These are phyloP conservation scores for Fusarium burgessii DNA, from an alignment of 2,329 filamentous ascomycete species.

Conservation along the genomic window DNA sequence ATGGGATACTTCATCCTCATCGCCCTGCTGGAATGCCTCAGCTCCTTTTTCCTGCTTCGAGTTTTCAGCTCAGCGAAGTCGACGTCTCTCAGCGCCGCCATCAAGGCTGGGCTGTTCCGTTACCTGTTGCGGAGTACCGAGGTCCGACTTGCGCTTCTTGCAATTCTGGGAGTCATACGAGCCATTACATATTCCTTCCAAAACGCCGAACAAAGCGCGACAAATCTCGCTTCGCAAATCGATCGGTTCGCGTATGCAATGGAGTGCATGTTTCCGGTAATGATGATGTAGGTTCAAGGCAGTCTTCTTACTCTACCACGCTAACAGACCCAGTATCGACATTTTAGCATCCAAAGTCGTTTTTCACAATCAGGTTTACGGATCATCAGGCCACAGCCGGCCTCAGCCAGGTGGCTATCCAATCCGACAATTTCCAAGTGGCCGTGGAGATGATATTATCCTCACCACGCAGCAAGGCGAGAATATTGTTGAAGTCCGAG, in stretches of 20 bases:
- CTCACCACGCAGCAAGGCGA: conserved; percentile 40
- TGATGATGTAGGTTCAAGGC: conserved; percentile 52
- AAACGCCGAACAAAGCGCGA: conserved; percentile 52
- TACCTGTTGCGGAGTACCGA: conserved; percentile 57
- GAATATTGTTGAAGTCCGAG: conserved; percentile 40
- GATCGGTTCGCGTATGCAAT: conserved; percentile 58
- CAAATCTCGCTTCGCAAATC: conserved; percentile 52
- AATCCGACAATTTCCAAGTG: conserved; percentile 20
- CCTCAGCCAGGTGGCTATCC: conserved; percentile 17
- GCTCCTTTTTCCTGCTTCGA: conserved; percentile 54
- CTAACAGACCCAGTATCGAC: conserved; percentile 46
- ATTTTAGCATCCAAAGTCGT: conserved; percentile 52
- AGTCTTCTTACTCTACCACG: accelerated
- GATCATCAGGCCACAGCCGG: conserved; percentile 36
- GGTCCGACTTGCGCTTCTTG: conserved; percentile 54
- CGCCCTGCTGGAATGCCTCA: conserved; percentile 56
- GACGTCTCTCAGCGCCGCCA: conserved; percentile 45
- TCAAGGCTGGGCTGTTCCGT: conserved; percentile 52
- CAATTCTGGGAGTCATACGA: conserved; percentile 54
- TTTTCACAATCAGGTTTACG: conserved; percentile 44
- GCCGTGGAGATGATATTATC: conserved; percentile 24
- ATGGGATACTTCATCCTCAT: conserved; percentile 58
- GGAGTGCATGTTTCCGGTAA: conserved; percentile 57
- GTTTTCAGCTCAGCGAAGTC: conserved; percentile 52
- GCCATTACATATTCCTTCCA: conserved; percentile 58